A percentile compares a stretch with the other conserved stretches of the same genome.
These are phyloP conservation scores for Dactylellina parvicollis DNA, from an alignment of 2,329 filamentous ascomycete species.

Conservation along the genomic window DNA sequence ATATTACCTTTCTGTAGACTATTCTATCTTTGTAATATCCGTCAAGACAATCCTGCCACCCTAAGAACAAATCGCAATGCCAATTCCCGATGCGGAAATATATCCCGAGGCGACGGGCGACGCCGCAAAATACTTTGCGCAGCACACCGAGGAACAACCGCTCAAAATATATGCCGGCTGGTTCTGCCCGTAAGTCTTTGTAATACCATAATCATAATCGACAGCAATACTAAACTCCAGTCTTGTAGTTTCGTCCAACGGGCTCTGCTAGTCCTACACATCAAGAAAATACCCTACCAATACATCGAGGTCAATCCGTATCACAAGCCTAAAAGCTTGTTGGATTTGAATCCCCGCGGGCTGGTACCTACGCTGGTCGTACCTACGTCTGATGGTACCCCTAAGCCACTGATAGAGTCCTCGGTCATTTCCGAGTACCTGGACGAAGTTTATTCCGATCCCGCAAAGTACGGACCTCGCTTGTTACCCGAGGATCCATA, in stretches of 20 bases:
- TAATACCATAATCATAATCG: not conserved
- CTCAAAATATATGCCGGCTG: conserved; percentile 77
- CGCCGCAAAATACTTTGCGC: conserved; percentile 38
- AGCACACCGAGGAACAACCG: conserved; percentile 62
- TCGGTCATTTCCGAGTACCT: conserved; percentile 78
- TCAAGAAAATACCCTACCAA: conserved; percentile 66
- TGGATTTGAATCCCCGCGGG: conserved; percentile 77
- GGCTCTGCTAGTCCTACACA: conserved; percentile 18
- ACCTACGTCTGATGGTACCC: conserved; percentile 55
- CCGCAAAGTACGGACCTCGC: conserved; percentile 56
- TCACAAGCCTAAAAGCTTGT: conserved; percentile 74
- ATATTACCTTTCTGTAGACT: too few relatives aligned
- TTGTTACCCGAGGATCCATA: conserved; percentile 73
- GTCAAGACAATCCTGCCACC: too few relatives aligned
- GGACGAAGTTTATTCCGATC: conserved; percentile 73
- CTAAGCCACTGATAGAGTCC: conserved; percentile 76
- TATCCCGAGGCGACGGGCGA: conserved; percentile 46
- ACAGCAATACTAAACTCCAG: not conserved
- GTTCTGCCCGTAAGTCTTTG: conserved; percentile 69
- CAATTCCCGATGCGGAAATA: conserved; percentile 34
- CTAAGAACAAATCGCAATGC: conserved; percentile 34
- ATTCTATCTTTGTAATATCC: too few relatives aligned
- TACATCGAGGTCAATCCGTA: conserved; percentile 79
- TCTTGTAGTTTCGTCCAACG: not conserved
- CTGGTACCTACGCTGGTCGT: conserved; percentile 74